These are phyloP conservation scores for Ganoderma leucocontextum DNA, from an alignment of 1,284 basidiomycete genomes.

Conservation along the genomic window DNA sequence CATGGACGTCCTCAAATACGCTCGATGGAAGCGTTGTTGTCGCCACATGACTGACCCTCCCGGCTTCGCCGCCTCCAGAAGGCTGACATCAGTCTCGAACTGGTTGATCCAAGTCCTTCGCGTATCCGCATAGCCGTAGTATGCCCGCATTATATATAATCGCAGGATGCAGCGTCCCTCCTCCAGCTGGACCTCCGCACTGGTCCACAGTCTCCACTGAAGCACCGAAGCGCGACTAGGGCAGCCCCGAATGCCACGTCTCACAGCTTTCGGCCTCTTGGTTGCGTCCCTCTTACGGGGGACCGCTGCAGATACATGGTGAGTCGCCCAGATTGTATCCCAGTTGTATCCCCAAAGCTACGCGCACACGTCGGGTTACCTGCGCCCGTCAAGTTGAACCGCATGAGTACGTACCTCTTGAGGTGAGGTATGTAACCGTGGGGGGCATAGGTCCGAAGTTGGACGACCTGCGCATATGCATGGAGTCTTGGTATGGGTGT, in stretches of 20 bases:
- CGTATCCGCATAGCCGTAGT: neutral
- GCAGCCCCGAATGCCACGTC: slow-evolving; percentile 10
- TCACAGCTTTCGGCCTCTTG: slow-evolving; percentile 11
- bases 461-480: neutral
- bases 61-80: neutral
- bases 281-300: slow-evolving; percentile 14
- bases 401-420: too few relatives aligned
- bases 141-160: neutral
- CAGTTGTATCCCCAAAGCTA: too few relatives aligned
- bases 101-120: neutral
- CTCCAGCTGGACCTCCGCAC: neutral
- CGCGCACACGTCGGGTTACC: too few relatives aligned
- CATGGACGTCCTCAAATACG: neutral
- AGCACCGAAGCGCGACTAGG: neutral
- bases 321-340: neutral
- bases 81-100: neutral
- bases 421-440: too few relatives aligned
- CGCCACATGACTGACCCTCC: neutral
- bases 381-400: too few relatives aligned
- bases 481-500: too few relatives aligned
- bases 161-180: too few relatives aligned
- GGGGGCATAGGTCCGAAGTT: too few relatives aligned
- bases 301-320: slow-evolving; percentile 22
- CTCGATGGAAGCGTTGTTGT: neutral
- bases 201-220: too few relatives aligned